Conservation (phyloP, 2,329 filamentous ascomycete genomes). For the Xylariaceae sp. region DNA sequence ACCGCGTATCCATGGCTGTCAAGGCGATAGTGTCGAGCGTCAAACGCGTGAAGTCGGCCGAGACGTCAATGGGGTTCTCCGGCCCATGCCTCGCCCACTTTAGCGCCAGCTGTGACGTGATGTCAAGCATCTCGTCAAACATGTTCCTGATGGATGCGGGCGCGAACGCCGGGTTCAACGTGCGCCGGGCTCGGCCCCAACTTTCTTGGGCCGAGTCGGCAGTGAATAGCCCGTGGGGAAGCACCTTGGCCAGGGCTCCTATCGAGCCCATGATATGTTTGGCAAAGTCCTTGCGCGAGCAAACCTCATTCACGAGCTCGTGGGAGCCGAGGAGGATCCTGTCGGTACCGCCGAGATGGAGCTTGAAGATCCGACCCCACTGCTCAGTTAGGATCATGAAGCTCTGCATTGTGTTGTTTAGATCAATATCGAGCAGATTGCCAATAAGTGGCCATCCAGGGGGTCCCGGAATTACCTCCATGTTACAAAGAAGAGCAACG, state of each 20-base stretch:
- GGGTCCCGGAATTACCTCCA: constrained; percentile 18
- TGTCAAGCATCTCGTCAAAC: constrained; percentile 26
- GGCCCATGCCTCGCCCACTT: constrained; percentile 23
- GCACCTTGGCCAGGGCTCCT: constrained; percentile 1
- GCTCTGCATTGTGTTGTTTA: constrained; percentile 15
- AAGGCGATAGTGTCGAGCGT: constrained; percentile 24
- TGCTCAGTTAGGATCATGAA: constrained; percentile 3
- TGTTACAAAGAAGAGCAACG: neutral
- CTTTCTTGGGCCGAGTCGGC: constrained; percentile 15
- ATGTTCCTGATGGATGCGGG: constrained; percentile 14
- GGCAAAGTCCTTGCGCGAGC: constrained; percentile 19
- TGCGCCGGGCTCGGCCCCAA: constrained; percentile 22
- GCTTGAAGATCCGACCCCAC: constrained; percentile 23
- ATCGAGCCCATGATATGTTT: constrained; percentile 19
- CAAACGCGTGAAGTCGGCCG: constrained; percentile 19
- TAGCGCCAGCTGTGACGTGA: constrained; percentile 19
- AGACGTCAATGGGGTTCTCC: constrained; percentile 10
- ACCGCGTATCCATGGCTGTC: constrained; percentile 20
- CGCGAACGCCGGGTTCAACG: constrained; percentile 16
- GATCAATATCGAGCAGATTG: constrained; percentile 16
- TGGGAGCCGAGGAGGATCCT: constrained; percentile 17
- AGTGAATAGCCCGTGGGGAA: constrained; percentile 17
- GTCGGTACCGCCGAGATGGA: constrained; percentile 19
- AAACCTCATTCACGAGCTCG: constrained; percentile 22
- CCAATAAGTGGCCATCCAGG: constrained; percentile 15